These are phyloP conservation scores for Tetracentron sinense DNA, from an alignment of 164 flowering plant genomes.

Conservation along the genomic window DNA sequence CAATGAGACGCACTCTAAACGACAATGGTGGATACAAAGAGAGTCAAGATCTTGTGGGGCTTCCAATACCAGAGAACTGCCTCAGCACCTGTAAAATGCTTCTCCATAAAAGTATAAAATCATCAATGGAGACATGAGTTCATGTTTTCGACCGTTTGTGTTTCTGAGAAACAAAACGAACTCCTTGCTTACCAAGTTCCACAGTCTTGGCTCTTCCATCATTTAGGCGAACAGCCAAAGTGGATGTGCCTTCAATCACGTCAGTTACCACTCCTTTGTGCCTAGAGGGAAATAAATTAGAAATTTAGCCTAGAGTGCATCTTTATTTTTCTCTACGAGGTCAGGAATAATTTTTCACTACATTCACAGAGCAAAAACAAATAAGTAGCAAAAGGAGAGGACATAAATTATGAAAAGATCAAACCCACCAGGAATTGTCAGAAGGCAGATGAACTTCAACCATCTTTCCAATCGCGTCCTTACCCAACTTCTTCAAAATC, in stretches of 20 bases:
- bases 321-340: not conserved
- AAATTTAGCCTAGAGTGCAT: not conserved
- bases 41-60: not conserved
- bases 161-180: conserved; percentile 83
- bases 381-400: not conserved
- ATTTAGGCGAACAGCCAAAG: conserved; percentile 60
- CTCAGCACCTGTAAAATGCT: conserved; percentile 9
- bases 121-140: not conserved
- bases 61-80: conserved; percentile 1
- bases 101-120: not conserved
- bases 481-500: conserved; percentile 91
- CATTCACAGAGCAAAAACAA: not conserved
- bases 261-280: conserved; percentile 71
- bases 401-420: not conserved
- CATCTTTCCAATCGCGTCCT: conserved; percentile 89
- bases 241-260: conserved; percentile 52
- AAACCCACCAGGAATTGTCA: conserved; percentile 83
- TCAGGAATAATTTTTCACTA: not conserved
- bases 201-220: conserved; percentile 63
- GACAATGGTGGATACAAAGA: not conserved
- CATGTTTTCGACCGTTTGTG: conserved; percentile 50
- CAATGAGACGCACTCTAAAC: conserved; percentile 2
- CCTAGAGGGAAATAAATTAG: conserved; percentile 36
- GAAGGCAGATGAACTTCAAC: conserved; percentile 87
- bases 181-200: conserved; percentile 80